Base-by-base conservation (phyloP, 805 yeast genomes). In the Schwanniomyces occidentalis region DNA sequence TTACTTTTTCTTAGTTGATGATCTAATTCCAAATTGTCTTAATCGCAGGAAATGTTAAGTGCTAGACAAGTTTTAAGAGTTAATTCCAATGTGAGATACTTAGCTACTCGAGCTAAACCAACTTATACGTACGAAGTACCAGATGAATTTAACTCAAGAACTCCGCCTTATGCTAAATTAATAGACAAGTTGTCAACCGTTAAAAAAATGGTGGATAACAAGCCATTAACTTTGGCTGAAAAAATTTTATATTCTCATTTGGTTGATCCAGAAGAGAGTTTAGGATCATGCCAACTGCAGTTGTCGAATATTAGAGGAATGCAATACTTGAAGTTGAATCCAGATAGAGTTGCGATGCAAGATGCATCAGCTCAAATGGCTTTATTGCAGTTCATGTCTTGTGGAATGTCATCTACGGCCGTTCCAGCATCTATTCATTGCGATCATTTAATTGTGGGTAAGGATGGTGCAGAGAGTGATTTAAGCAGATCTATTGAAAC, bases 291-390 rank as follows among this genome's bases (percentile, higher is more conserved):
- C 44, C 68, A 72, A 12, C 73, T 78, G 8, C 63, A 69, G 35
- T 56, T 77, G 12, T 52, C 68, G 34, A 74, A 76, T 48, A 66
- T 83, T 44, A 80, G 99, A 67, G 99, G 99, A 49, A 71, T 81
- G 32, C 80, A 90, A 34, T 93, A 93, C 67, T 76, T 93, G 61
- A 93, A 93, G 71, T 76, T 93, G 52, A 80, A 85, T 60, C 99
- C 99, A 16, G 99, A 93, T 61, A 80, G 99, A 61, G 98, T 93
- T 30, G 99, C 99, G 17, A 91, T 95, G 95, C 99, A 93, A 73
- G 99, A 93, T 73, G 99, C 99, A n/a, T 86, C 96, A 20, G 99
- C 99, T 13, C 99, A 93, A 69, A 93, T 91, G 87, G 99, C 99
- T n/a, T 73, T 93, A 49, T 72, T 93, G 51, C 99, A 93, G 69